Base-by-base conservation (phyloP, 2,329 filamentous ascomycete species). In the Fusarium dimerum region DNA sequence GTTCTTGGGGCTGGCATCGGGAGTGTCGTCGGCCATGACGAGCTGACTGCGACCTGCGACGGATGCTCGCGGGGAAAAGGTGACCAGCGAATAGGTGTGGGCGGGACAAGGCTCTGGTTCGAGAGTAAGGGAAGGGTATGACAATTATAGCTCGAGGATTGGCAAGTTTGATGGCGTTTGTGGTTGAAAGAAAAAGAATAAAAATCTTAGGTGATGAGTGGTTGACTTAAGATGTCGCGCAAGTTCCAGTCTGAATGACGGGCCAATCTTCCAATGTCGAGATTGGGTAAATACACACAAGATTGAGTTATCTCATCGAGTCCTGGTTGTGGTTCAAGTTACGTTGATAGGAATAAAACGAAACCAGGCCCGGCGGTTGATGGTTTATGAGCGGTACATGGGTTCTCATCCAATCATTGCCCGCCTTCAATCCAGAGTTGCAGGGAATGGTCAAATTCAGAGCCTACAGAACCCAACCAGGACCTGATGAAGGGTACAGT, bases 1-100 rank as follows among this genome's bases (percentile, higher is more conserved):
- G 50, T 62, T 66, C 56, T 69, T 73, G 52, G 76, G 75, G 66
- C 72, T 76, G 44, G 68, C 68, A 61, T 69, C 70, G 65, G 70
- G 73, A 50, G 66, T 63, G 54, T 77, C 73, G 67, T 78, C 76
- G 58, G 75, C 69, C 77, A 79, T 79, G 67, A 61, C 69, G 54
- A 49, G 49, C 50, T 56, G 57, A 45, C 43, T 45, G 55, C 57
- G 56, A 42, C 20, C 20, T 26, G 20, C 20, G 20, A 26, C 20
- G 47, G 56, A 43, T 51, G 53, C 50, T 42, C 52, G 46, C 45
- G 55, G 52, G 51, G 47, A 54, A 26, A 45, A 48, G 29, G 44
- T 18, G 50, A 30, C 26, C 46, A 45, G 40, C 43, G 51, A 17
- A 52, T 46, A 38, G 38, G 45, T 43, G 43, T 44, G 30, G 42